phyloP scores from a whole-genome alignment of 805 yeast genomes.

The Candida broadrunensis region DNA sequence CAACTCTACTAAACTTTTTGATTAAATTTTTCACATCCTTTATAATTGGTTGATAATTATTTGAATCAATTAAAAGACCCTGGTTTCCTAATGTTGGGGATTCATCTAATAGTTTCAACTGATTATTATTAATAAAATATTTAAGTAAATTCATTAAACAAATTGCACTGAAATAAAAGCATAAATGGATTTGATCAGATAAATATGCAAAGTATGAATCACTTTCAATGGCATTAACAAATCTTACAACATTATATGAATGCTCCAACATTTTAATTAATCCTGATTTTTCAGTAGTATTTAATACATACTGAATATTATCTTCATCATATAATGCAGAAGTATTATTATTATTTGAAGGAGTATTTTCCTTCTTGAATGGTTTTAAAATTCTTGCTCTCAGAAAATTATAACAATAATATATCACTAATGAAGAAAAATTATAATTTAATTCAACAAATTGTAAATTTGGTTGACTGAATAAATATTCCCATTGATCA shows the following conservation, averaged over 20 bases:
- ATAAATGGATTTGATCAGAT: slow-evolving; percentile 68
- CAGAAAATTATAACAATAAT: slow-evolving; percentile 35
- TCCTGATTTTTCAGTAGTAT: slow-evolving; percentile 21
- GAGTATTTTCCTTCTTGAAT: not conserved
- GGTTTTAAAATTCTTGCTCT: slow-evolving; percentile 4
- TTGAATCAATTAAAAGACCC: not conserved
- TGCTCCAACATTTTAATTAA: slow-evolving; percentile 38
- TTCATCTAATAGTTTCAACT: slow-evolving; percentile 8
- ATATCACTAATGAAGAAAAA: slow-evolving; percentile 53
- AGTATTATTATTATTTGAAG: not conserved
- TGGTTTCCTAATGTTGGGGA: not conserved
- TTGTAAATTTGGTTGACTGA: slow-evolving; percentile 69
- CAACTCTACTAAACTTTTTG: slow-evolving; percentile 26
- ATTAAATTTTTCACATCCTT: slow-evolving; percentile 17
- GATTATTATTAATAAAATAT: not conserved
- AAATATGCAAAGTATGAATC: slow-evolving; percentile 64
- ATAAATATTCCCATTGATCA: slow-evolving; percentile 65
- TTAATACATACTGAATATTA: slow-evolving; percentile 19
- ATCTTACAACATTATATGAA: slow-evolving; percentile 40
- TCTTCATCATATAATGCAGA: slow-evolving; percentile 13
- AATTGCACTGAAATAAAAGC: slow-evolving; percentile 41
- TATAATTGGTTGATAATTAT: slow-evolving; percentile 2
- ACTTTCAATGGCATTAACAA: slow-evolving; percentile 38
- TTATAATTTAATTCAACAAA: slow-evolving; percentile 72
- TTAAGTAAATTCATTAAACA: slow-evolving; percentile 25